Base-by-base conservation (phyloP, 768 basidiomycete genomes). In the Scleroderma citrinum region DNA sequence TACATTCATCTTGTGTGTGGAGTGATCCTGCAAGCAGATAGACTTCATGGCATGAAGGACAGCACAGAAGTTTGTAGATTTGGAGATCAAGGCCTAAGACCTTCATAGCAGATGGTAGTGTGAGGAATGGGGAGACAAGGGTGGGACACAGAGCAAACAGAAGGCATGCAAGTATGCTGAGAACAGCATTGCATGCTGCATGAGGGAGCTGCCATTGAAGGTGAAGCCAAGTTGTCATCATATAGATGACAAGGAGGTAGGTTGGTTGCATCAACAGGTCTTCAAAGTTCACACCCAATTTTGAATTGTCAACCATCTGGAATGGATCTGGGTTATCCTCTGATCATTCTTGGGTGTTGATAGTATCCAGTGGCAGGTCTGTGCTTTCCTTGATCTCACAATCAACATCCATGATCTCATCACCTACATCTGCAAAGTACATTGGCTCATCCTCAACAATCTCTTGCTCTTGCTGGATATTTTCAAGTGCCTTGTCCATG, bases 191-290 rank as follows among this genome's bases (percentile, higher is more conserved):
- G 31, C 64, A 64, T 23, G 60, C 61, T 5, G 54, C 49, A 31
- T 59, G 58, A 5, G 63, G 54, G 2, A 66, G 54, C 17, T 62
- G 59, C 53, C 52, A 66, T 24, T 59, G 55, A 0, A 55, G 4
- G 46, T 66, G 63, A 3, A 66, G 63, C 64, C 64, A 66, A 2
- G 54, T 38, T 3, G 58, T 56, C 2, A 60, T 23, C 7, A 57
- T 19, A 42, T 66, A 66, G 19, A 64, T 50, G 1, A 56, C 7
- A 42, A 60, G 56, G 0, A 63, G 50, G n/a, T 60, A 53, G 26
- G 4, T 29, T 4, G 26, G 26, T 29, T 29, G 26, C 26, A n/a
- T n/a, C n/a, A n/a, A n/a, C n/a, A n/a, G n/a, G n/a, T n/a, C n/a
- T n/a, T 29, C 5, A 29, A 29, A 5, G 26, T 29, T 8, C 5